Evolutionary conservation across 1,284 basidiomycete species (phyloP), one percentile per base, ranked within the genome.

Genomic region (Marasmius sp.): DNA sequence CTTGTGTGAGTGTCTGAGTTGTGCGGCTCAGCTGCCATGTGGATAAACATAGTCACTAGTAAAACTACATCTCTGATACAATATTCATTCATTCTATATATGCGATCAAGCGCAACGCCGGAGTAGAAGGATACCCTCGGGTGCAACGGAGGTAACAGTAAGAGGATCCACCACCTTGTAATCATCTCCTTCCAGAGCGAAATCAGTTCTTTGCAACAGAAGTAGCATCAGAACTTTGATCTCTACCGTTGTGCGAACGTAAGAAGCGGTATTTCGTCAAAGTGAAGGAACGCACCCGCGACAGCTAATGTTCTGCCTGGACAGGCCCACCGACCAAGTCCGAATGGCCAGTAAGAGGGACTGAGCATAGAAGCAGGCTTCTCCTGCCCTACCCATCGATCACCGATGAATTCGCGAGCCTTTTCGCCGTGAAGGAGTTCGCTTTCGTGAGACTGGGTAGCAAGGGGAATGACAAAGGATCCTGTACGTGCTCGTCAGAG

Each of bases 181-280:
- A 41, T 65, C 66, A 59, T 70, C 68, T 39, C 72, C 73, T 12
- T 72, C 69, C 9, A 77, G 68, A 20, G 65, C 63, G 16, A 74
- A 74, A n/a, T 71, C 72, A 12, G 73, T 65, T 16, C 70, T 69
- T 12, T 66, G 65, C 37, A 77, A 69, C 16, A 77, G 64, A n/a
- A 70, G 70, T 60, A 72, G 65, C 7, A 75, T 68, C 33, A 75
- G 73, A 64, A 77, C 71, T 60, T 77, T 77, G 65, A 77, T 77
- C 64, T 77, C 76, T 75, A 54, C 6, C 7, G 6, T n/a, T n/a
- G n/a, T 48, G 16, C 18, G 20, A 22, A 39, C 14, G 53, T 64
- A 50, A 61, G 33, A n/a, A 43, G 38, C 34, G 20, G 37, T 33
- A 50, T 4, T 53, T 36, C n/a, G 9, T 22, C 11, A 27, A 60